These are phyloP conservation scores for Herpetomonas samuelpessoai DNA, from an alignment of 208 protist species.

Conservation along the genomic window DNA sequence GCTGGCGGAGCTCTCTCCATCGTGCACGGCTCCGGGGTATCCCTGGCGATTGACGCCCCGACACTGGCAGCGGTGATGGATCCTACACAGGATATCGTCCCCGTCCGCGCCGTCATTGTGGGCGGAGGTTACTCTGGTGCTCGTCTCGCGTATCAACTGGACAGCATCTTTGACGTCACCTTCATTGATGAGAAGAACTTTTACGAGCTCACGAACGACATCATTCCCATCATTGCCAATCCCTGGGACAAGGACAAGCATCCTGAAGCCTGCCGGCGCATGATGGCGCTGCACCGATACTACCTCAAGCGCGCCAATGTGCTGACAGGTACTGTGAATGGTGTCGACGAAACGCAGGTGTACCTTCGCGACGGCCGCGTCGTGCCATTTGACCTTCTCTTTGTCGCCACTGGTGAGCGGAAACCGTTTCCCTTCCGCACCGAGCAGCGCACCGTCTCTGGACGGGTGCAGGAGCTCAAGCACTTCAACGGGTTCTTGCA, in stretches of 20 bases:
- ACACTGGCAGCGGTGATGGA: conserved; percentile 77
- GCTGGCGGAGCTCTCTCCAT: conserved; percentile 41
- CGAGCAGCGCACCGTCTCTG: conserved; percentile 65
- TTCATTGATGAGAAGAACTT: conserved; percentile 90
- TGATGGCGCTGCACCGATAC: conserved; percentile 82
- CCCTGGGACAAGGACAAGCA: conserved; percentile 57
- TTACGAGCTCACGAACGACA: conserved; percentile 81
- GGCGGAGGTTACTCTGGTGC: conserved; percentile 83
- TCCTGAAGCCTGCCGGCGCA: conserved; percentile 61
- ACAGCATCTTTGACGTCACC: conserved; percentile 85
- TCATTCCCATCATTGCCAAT: conserved; percentile 72
- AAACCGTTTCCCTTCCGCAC: conserved; percentile 79
- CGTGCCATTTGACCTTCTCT: conserved; percentile 81
- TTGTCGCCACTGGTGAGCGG: conserved; percentile 70
- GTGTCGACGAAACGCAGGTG: conserved; percentile 59
- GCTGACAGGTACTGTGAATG: conserved; percentile 76
- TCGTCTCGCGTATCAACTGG: conserved; percentile 72
- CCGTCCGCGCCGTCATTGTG: conserved; percentile 74
- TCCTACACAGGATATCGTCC: conserved; percentile 66
- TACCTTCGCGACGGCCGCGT: conserved; percentile 57
- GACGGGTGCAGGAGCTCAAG: conserved; percentile 69
- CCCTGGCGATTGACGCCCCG: conserved; percentile 50
- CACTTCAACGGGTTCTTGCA: conserved; percentile 73
- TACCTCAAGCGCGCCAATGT: conserved; percentile 87
- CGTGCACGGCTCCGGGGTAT: conserved; percentile 20